Evolutionary conservation across 148 eudicot species (phyloP), one percentile per base, ranked within the genome.

Genomic region (Limonium bicolor): DNA sequence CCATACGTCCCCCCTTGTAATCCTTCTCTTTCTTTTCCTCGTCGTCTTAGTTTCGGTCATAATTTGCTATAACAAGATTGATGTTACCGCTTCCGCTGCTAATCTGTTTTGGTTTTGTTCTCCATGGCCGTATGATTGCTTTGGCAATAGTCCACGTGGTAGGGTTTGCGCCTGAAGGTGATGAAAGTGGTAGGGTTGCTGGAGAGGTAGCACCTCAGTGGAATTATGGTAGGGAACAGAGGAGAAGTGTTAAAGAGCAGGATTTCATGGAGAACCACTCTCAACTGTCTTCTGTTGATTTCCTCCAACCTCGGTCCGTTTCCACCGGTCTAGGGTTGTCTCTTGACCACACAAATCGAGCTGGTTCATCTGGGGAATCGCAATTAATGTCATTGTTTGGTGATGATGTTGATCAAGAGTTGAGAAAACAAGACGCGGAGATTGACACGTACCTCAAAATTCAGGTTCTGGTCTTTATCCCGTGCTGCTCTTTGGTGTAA

Each of bases 1-100:
- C 76, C 79, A 8, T 77, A 69, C 24, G 58, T 77, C 20, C 76
- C 84, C 51, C 71, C 73, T 9, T 72, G 84, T 77, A 71, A 33
- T 4, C 23, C 10, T 13, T 15, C 38, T 50, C 46, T 8, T 44
- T 20, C 37, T 32, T 8, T 35, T 15, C 13, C n/a, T n/a, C n/a
- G n/a, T n/a, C n/a, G n/a, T n/a, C n/a, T n/a, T n/a, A n/a, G n/a
- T n/a, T n/a, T n/a, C n/a, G n/a, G n/a, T n/a, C n/a, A n/a, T n/a
- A n/a, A n/a, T n/a, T n/a, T n/a, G n/a, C n/a, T n/a, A n/a, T n/a
- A n/a, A n/a, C n/a, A n/a, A n/a, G n/a, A n/a, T n/a, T n/a, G n/a
- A n/a, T n/a, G n/a, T n/a, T n/a, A n/a, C n/a, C n/a, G n/a, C n/a
- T n/a, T n/a, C n/a, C n/a, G n/a, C n/a, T n/a, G n/a, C n/a, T n/a